Conservation (phyloP, 2,329 filamentous ascomycete species). For the Drechslerella dactyloides region DNA sequence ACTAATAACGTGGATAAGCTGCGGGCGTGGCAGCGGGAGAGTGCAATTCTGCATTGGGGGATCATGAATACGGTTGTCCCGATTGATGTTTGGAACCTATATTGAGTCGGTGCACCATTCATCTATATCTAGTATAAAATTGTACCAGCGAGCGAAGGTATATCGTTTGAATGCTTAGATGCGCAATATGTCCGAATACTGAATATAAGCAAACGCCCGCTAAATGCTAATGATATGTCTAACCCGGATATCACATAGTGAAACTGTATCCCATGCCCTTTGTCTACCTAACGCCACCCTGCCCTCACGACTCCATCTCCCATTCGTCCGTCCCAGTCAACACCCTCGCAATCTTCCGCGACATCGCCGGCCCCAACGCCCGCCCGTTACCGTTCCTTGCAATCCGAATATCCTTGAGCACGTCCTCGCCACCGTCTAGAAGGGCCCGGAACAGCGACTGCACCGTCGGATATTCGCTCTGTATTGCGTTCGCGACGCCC, state of each 20-base stretch:
- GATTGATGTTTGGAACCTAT: conserved; percentile 69
- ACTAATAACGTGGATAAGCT: conserved; percentile 64
- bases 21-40: conserved; percentile 73
- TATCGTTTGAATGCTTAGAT: too few relatives aligned
- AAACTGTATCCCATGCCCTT: conserved; percentile 2
- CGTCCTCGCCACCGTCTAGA: conserved; percentile 65
- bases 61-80: conserved; percentile 90
- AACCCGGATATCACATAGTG: background rate
- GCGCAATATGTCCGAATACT: background rate
- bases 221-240: background rate
- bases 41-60: conserved; percentile 83
- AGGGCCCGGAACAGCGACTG: conserved; percentile 67
- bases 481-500: conserved; percentile 74
- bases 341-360: conserved; percentile 66
- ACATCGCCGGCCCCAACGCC: conserved; percentile 66
- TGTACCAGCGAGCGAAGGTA: too few relatives aligned
- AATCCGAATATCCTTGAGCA: conserved; percentile 66
- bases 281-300: background rate
- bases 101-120: conserved; percentile 22
- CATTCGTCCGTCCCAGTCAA: conserved; percentile 64
- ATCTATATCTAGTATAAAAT: conserved; percentile 14
- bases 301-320: conserved; percentile 35
- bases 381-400: conserved; percentile 64
- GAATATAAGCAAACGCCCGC: background rate
- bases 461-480: conserved; percentile 67